Evolutionary conservation across 2,329 filamentous ascomycete genomes (phyloP), one percentile per base, ranked within the genome.

Genomic region (Calonectria hawksworthii): DNA sequence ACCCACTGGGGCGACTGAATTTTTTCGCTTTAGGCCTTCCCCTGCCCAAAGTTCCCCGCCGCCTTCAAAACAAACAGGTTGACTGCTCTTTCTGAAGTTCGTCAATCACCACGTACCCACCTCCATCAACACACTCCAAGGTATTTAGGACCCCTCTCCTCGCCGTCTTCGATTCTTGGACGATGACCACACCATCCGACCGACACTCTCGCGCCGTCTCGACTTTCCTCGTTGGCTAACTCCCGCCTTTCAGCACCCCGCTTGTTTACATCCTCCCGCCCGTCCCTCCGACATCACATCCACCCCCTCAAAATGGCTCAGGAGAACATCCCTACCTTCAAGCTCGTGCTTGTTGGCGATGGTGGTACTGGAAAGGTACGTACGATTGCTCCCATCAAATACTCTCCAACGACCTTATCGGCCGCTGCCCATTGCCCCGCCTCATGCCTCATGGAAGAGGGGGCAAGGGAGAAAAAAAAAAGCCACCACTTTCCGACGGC

Each of bases 301-400:
- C 74, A 72, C 72, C 81, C 81, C 79, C 61, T 84, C 82, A 87
- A 83, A 83, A 98, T 97, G 95, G 92, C 94, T 88, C 83, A 83
- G 86, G 86, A n/a, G n/a, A n/a, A n/a, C n/a, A n/a, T 83, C 81
- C 95, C 96, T 81, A 98, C 95, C 87, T 99, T 99, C 94, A 99
- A 99, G 95, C 95, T 99, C 84, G 97, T 99, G 87, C 95, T 99
- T 89, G 97, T 99, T 85, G 97, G 97, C 87, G 97, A 99, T 87
- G 97, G 97, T 89, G 97, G 97, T 92, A 99, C 97, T 84, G 97
- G 97, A 90, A 99, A 99, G 96, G 97, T 98, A 77, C 76, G 84
- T 85, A 76, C 59, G 74, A 76, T 76, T 76, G 74, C 69, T 79
- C 75, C 76, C 75, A 68, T 69, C 75, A 72, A 77, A 65, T 67